Evolutionary conservation across 2,329 filamentous ascomycete genomes (phyloP), one percentile per base, ranked within the genome.

Genomic region (Keithomyces neogunnii): DNA sequence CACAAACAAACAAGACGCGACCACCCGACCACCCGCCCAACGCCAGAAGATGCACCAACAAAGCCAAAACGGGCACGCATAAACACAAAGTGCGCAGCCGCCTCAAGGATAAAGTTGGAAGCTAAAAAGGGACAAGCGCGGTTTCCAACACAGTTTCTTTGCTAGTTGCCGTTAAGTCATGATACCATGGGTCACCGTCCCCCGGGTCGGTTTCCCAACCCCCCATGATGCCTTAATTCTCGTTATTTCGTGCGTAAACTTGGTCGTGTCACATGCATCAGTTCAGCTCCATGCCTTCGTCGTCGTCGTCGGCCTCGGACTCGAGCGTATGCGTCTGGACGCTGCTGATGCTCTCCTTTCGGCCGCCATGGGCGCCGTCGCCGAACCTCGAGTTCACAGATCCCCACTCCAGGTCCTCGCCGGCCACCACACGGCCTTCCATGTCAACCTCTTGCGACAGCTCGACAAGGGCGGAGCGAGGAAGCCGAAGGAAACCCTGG

Each of bases 401-500:
- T 62, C 54, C 75, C 78, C 57, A 81, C 61, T 80, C 77, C 13
- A 95, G 73, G 66, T 96, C 90, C 56, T 95, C 88, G 43, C 92
- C 92, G 49, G 87, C 87, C 5, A 97, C 78, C 5, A 99, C 86
- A 30, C 92, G 80, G n/a, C 91, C 90, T 63, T 97, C 93, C 61
- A 85, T 86, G 67, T 96, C 90, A 43, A 96, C 88, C 65, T 96
- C 91, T 67, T 96, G 89, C 50, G 89, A 95, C 8, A 99, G 78
- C 63, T 96, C 92, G 51, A 97, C 86, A 52, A 99, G 76, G 28
- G 89, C 88, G 49, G 80, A 74, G 50, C 88, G 85, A 51, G 86
- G 89, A 36, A 99, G 75, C 47, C 81, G 84, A 53, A 90, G 77
- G 73, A 97, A 99, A 1, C 88, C 91, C 35, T 85, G 79, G 0